Percentiles rank a stretch among this genome's conserved stretches.
Conservation (phyloP, 1,139 yeast species). For the Yamadazyma sp. region DNA sequence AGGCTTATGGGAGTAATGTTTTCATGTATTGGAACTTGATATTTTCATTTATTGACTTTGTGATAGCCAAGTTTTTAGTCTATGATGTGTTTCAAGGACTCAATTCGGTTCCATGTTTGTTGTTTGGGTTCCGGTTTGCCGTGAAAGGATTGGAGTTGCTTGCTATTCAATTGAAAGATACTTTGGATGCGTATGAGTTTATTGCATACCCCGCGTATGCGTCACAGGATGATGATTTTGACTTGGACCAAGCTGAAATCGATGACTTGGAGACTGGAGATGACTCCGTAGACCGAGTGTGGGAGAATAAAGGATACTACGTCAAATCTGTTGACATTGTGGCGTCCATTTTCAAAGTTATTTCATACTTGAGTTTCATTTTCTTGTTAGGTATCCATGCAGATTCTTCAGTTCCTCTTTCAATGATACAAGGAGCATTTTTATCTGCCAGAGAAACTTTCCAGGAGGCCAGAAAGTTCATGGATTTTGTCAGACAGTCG, state of each 20-base stretch:
- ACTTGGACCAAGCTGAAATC: slow-evolving; percentile 10
- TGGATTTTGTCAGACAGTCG: slow-evolving; percentile 59
- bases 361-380: slow-evolving; percentile 33
- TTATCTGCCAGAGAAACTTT: slow-evolving; percentile 51
- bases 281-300: slow-evolving; percentile 55
- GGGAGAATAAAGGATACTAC: slow-evolving; percentile 73
- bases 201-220: slow-evolving; percentile 22
- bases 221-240: slow-evolving; percentile 12
- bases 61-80: slow-evolving; percentile 55
- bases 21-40: slow-evolving; percentile 35
- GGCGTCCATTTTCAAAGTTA: slow-evolving; percentile 42
- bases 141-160: slow-evolving; percentile 59
- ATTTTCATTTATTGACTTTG: slow-evolving; percentile 50
- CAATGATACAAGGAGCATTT: slow-evolving; percentile 67
- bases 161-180: slow-evolving; percentile 47
- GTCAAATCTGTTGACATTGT: slow-evolving; percentile 58
- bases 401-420: slow-evolving; percentile 61
- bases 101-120: slow-evolving; percentile 52
- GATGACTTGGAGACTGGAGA: slow-evolving; percentile 25
- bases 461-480: slow-evolving; percentile 51
- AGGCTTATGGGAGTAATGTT: slow-evolving; percentile 17
- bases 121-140: slow-evolving; percentile 78
- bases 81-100: slow-evolving; percentile 56
- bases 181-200: slow-evolving; percentile 60
- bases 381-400: slow-evolving; percentile 47